phyloP scores from a whole-genome alignment of 805 yeast genomes.

The Sugiyamaella qingdaonensis region DNA sequence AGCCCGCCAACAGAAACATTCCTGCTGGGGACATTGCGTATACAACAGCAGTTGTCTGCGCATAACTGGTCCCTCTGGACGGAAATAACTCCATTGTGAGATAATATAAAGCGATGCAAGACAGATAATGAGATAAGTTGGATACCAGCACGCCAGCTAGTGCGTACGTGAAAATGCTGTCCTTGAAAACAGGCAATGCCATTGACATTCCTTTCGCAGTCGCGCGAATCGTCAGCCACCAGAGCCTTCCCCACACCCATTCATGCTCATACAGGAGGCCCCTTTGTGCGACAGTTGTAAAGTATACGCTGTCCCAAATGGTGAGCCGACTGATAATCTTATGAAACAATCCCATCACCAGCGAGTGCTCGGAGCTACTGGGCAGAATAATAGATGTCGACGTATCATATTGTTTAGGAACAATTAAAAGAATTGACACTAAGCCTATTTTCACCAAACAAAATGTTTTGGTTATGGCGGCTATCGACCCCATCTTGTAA shows the following conservation, averaged over 20 bases:
- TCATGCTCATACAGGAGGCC: slow-evolving; percentile 76
- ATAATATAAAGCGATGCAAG: slow-evolving; percentile 46
- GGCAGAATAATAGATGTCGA: slow-evolving; percentile 41
- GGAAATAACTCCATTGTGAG: slow-evolving; percentile 38
- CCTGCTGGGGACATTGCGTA: slow-evolving; percentile 75
- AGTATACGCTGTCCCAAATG: slow-evolving; percentile 86
- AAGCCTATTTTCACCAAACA: slow-evolving; percentile 28
- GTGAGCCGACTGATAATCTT: slow-evolving; percentile 39
- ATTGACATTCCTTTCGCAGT: background rate
- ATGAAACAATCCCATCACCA: background rate
- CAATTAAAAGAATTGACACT: slow-evolving; percentile 35
- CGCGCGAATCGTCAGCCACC: slow-evolving; percentile 52
- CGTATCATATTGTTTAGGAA: slow-evolving; percentile 47
- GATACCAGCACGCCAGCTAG: slow-evolving; percentile 47
- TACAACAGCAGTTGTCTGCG: slow-evolving; percentile 40
- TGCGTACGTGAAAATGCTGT: slow-evolving; percentile 33
- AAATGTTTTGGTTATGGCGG: slow-evolving; percentile 9
- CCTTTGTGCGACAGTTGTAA: slow-evolving; percentile 50
- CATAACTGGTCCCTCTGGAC: slow-evolving; percentile 23
- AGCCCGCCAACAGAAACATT: slow-evolving; percentile 65
- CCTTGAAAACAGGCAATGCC: background rate
- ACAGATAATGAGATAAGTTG: slow-evolving; percentile 48
- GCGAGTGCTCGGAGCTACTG: slow-evolving; percentile 6
- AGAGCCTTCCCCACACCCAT: slow-evolving; percentile 78
- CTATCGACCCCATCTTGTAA: background rate